Percentiles rank a stretch among this genome's conserved stretches.
Conservation (phyloP, 1,284 basidiomycete genomes). For the Mycena citricolor region DNA sequence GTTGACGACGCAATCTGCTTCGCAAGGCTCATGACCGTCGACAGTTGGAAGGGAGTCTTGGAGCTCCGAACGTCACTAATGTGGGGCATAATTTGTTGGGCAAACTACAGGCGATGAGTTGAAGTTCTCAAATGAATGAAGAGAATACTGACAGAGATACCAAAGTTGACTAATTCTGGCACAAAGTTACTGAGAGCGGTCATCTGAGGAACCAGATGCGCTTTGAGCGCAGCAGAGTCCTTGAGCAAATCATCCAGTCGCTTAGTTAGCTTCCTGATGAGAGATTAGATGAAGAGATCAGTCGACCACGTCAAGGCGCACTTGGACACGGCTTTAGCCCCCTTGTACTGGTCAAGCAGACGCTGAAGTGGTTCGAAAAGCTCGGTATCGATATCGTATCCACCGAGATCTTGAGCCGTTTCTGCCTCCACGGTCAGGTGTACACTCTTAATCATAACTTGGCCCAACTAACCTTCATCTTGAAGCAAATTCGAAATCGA, state of each 20-base stretch:
- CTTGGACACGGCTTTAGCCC: conserved; percentile 80
- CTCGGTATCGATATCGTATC: conserved; percentile 67
- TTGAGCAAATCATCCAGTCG: conserved; percentile 79
- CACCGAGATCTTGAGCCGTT: conserved; percentile 68
- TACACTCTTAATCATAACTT: conserved; percentile 1
- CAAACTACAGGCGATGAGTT: conserved; percentile 52
- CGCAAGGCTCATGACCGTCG: conserved; percentile 69
- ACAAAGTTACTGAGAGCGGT: conserved; percentile 70
- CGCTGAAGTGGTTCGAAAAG: conserved; percentile 81
- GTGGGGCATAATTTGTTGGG: conserved; percentile 83
- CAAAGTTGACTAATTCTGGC: conserved; percentile 84
- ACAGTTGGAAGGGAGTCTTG: conserved; percentile 76
- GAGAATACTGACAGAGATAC: conserved; percentile 66
- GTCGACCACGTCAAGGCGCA: conserved; percentile 34
- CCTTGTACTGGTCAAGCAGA: conserved; percentile 78
- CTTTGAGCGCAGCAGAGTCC: conserved; percentile 69
- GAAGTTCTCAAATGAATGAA: not conserved
- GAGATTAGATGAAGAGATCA: conserved; percentile 11
- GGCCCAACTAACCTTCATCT: conserved; percentile 63
- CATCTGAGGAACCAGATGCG: conserved; percentile 70
- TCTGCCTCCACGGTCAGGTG: conserved; percentile 45
- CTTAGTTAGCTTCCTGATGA: conserved; percentile 77
- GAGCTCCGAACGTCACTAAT: conserved; percentile 71
- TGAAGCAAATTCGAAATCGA: conserved; percentile 70
- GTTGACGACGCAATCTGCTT: conserved; percentile 72